phyloP scores from a whole-genome alignment of 2,329 filamentous ascomycete genomes.

The Helotiales sp. region DNA sequence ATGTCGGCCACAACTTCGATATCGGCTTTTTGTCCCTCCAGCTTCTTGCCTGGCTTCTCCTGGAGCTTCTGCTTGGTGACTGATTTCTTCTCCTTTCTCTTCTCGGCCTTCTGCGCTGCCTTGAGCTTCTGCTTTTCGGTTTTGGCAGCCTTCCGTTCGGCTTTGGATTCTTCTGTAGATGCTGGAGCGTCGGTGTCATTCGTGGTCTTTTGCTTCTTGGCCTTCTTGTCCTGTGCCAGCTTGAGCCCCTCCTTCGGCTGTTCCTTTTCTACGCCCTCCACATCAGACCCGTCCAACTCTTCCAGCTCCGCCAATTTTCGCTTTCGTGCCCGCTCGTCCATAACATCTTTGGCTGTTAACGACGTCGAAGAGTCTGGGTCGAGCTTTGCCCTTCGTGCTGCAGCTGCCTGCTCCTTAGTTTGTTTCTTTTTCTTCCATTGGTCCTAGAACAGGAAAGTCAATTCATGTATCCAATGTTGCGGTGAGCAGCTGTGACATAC shows the following conservation, averaged over 20 bases:
- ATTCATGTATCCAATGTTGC: constrained; percentile 15
- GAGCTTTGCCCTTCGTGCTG: constrained; percentile 85
- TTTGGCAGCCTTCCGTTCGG: constrained; percentile 17
- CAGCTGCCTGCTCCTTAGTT: constrained; percentile 84
- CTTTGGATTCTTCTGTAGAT: constrained; percentile 44
- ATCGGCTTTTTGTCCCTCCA: background rate
- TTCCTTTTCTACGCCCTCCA: constrained; percentile 62
- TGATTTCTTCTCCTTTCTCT: constrained; percentile 50
- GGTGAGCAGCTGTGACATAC: constrained; percentile 52
- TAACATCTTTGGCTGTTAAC: constrained; percentile 90
- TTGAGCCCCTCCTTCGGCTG: constrained; percentile 68
- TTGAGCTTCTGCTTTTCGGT: constrained; percentile 39
- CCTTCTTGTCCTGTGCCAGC: constrained; percentile 47
- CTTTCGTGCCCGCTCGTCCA: constrained; percentile 84
- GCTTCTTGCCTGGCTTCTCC: constrained; percentile 5
- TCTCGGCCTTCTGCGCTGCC: constrained; percentile 48
- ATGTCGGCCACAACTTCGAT: background rate
- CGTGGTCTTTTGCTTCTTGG: constrained; percentile 61
- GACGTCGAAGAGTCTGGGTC: constrained; percentile 77
- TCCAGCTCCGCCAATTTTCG: constrained; percentile 74
- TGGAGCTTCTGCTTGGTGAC: constrained; percentile 42
- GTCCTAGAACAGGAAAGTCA: constrained; percentile 59
- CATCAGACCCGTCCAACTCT: constrained; percentile 46
- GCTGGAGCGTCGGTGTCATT: constrained; percentile 12
- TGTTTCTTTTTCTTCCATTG: constrained; percentile 97